Conservation (phyloP, 495 filamentous ascomycete genomes). For the Aspergillus avenaceus region DNA sequence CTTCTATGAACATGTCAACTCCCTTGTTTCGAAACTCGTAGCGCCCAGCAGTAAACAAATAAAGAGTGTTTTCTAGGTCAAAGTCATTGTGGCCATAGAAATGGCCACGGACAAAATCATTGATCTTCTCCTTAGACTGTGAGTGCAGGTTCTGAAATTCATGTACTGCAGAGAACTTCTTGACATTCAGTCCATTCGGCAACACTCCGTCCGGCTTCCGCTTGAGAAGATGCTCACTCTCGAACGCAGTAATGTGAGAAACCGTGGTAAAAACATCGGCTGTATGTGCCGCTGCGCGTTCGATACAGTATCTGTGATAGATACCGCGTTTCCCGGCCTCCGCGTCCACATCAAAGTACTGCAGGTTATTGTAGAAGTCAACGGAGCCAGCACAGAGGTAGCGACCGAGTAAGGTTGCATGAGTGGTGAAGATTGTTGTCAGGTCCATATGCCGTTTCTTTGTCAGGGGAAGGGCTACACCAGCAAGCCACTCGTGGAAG, state of each 20-base stretch:
- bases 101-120: constrained; percentile 96
- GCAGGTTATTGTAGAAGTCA: constrained; percentile 99
- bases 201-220: constrained; percentile 95
- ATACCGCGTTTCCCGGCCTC: constrained; percentile 98
- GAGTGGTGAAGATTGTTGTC: constrained; percentile 98
- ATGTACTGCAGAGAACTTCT: constrained; percentile 97
- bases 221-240: constrained; percentile 95
- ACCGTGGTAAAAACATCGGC: constrained; percentile 98
- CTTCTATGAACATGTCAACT: constrained; percentile 99
- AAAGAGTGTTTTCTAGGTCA: constrained; percentile 93
- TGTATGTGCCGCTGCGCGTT: constrained; percentile 84
- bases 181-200: constrained; percentile 95
- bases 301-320: constrained; percentile 98
- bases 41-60: constrained; percentile 92
- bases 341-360: constrained; percentile 93
- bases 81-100: constrained; percentile 99
- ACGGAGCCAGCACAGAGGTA: constrained; percentile 97
- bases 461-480: constrained; percentile 88
- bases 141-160: constrained; percentile 99
- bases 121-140: constrained; percentile 93
- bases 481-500: constrained; percentile 98
- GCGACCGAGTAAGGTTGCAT: constrained; percentile 88
- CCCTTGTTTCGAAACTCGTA: constrained; percentile 99
- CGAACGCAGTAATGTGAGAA: constrained; percentile 96
- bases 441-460: constrained; percentile 93